A percentile compares a stretch with the other conserved stretches of the same genome.
These are phyloP conservation scores for Juglanconis juglandina DNA, from an alignment of 2,329 filamentous ascomycete species.

Conservation along the genomic window DNA sequence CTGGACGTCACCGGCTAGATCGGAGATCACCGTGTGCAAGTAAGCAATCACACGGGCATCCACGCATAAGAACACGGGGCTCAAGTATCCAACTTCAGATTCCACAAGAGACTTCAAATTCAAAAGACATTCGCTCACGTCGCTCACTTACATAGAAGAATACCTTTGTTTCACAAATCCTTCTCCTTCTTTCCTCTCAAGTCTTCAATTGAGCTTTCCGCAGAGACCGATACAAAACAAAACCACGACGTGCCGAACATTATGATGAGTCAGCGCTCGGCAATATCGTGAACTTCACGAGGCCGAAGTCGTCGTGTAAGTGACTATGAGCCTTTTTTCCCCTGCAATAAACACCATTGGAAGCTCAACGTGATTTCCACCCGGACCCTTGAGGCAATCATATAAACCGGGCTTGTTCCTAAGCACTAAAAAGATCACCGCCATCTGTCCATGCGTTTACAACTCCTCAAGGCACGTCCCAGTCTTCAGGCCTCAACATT, in stretches of 20 bases:
- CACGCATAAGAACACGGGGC: too few relatives aligned
- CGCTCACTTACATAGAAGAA: too few relatives aligned
- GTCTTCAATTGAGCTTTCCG: too few relatives aligned
- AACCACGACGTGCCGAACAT: background rate
- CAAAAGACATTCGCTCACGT: too few relatives aligned
- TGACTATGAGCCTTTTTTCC: background rate
- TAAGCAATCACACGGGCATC: too few relatives aligned
- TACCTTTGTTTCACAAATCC: background rate
- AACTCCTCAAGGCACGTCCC: background rate
- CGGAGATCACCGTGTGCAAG: too few relatives aligned
- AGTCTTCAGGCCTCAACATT: slow-evolving; percentile 3
- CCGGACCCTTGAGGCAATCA: background rate
- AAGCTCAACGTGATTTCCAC: background rate
- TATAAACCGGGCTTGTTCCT: background rate
- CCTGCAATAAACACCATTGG: background rate
- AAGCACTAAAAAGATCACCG: background rate
- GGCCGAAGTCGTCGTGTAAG: background rate
- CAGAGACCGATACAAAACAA: background rate
- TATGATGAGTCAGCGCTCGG: slow-evolving; percentile 7
- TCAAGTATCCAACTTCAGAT: too few relatives aligned
- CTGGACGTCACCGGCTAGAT: background rate
- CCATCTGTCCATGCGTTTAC: slow-evolving; percentile 10
- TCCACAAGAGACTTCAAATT: too few relatives aligned
- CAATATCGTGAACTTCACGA: background rate
- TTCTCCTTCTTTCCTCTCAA: too few relatives aligned